These are phyloP conservation scores for Aspergillus coremiiformis DNA, from an alignment of 495 filamentous ascomycete genomes.

Conservation along the genomic window DNA sequence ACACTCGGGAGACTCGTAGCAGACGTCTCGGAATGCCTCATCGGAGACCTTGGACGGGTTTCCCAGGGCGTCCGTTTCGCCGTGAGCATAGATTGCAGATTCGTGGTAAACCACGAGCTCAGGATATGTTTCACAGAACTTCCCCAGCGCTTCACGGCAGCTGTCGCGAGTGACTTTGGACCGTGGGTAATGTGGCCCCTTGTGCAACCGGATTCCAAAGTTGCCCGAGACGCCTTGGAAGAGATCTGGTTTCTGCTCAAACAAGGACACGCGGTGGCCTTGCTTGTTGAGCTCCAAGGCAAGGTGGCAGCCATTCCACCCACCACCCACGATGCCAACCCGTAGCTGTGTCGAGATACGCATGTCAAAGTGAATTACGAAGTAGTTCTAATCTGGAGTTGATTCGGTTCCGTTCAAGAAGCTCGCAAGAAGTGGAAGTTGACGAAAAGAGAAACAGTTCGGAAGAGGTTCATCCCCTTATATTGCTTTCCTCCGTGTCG, in stretches of 20 bases:
- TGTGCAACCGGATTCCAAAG: slow-evolving; percentile 6
- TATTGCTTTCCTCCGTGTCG: neutral
- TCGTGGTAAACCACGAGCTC: neutral
- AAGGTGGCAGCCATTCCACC: slow-evolving; percentile 6
- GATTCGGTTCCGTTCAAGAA: neutral
- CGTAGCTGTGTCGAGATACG: neutral
- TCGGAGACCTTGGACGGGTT: neutral
- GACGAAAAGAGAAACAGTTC: neutral
- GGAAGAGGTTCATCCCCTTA: neutral
- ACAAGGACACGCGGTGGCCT: neutral
- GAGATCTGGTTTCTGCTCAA: slow-evolving; percentile 1
- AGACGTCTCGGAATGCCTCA: neutral
- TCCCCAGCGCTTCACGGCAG: neutral
- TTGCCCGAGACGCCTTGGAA: slow-evolving; percentile 5
- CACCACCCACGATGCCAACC: slow-evolving; percentile 1
- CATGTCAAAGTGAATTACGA: neutral
- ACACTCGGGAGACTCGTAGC: neutral
- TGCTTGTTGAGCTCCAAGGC: slow-evolving; percentile 1
- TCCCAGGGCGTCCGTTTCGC: neutral
- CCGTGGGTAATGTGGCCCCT: slow-evolving; percentile 5
- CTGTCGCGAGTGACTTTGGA: slow-evolving; percentile 3
- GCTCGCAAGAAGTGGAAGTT: neutral
- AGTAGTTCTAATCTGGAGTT: neutral
- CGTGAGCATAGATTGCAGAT: neutral
- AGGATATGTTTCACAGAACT: neutral